These are phyloP conservation scores for Pseudocercospora fijiensis DNA, from an alignment of 2,329 filamentous ascomycete species.

Conservation along the genomic window DNA sequence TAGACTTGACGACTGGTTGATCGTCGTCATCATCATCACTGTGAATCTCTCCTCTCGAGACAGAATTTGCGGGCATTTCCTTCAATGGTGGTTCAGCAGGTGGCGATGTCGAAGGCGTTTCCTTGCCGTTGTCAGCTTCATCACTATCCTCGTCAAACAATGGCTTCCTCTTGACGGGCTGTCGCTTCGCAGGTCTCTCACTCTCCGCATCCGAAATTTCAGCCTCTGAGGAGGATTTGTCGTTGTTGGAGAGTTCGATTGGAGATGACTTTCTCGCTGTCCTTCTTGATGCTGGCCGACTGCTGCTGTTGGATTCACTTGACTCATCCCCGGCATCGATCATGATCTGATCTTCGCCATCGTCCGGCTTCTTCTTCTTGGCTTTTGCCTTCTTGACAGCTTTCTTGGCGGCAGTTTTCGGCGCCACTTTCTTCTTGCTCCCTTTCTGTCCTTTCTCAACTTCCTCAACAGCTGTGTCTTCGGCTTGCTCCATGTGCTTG, in stretches of 20 bases:
- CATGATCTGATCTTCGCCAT: conserved; percentile 27
- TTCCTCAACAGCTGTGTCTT: conserved; percentile 31
- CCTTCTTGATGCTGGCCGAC: background rate
- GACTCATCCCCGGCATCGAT: conserved; percentile 18
- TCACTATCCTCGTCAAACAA: conserved; percentile 6
- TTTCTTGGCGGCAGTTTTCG: conserved; percentile 22
- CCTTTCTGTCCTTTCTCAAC: conserved; percentile 27
- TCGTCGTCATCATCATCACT: conserved; percentile 45
- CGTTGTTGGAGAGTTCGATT: conserved; percentile 20
- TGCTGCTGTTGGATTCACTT: conserved; percentile 2
- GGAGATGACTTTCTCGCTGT: conserved; percentile 11
- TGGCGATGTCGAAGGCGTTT: conserved; percentile 27
- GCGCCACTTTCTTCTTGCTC: conserved; percentile 27
- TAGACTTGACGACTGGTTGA: conserved; percentile 36
- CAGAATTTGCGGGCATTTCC: conserved; percentile 39
- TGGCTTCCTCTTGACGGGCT: background rate
- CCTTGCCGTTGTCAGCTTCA: conserved; percentile 15
- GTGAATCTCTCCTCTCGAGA: conserved; percentile 38
- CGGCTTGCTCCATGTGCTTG: conserved; percentile 40
- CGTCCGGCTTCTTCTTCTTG: conserved; percentile 8
- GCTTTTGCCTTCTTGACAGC: conserved; percentile 20
- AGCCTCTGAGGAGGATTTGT: conserved; percentile 2
- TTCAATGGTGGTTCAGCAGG: conserved; percentile 19
- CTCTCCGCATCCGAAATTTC: background rate
- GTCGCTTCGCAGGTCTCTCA: background rate